phyloP scores from a whole-genome alignment of 2,329 filamentous ascomycete species.

The Geosmithia flava region DNA sequence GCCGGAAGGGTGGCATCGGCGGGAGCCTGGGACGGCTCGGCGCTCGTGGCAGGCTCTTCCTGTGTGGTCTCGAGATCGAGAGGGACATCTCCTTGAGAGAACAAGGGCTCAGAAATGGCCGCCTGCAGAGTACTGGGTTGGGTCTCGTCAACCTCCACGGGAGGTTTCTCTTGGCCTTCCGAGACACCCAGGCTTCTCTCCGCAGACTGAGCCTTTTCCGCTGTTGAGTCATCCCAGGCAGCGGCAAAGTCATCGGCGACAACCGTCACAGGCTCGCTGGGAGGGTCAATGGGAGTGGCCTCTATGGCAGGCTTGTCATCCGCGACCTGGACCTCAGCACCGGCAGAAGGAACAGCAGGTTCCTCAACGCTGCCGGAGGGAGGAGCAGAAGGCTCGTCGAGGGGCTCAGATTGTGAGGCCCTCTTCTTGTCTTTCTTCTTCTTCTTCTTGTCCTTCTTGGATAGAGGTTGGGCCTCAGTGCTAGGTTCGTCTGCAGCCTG shows the following conservation, averaged over 20 bases:
- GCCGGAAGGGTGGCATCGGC: conserved; percentile 5
- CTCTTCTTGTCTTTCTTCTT: conserved; percentile 7
- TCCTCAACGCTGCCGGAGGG: conserved; percentile 8
- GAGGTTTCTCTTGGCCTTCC: conserved; percentile 1
- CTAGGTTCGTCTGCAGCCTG: background rate
- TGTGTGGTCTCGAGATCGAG: conserved; percentile 12
- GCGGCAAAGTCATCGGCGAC: background rate
- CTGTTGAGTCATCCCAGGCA: conserved; percentile 1
- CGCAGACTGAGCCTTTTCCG: background rate
- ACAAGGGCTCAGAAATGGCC: conserved; percentile 16
- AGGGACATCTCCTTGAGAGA: conserved; percentile 15
- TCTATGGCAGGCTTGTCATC: background rate
- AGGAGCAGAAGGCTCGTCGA: conserved; percentile 10
- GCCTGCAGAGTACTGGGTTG: conserved; percentile 7
- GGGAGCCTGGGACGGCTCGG: conserved; percentile 10
- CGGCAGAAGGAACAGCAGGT: conserved; percentile 4
- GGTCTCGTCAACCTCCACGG: background rate
- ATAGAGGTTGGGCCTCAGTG: background rate
- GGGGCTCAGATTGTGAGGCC: background rate
- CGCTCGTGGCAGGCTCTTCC: conserved; percentile 4
- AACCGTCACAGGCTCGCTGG: background rate
- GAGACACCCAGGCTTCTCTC: background rate
- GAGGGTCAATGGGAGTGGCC: background rate
- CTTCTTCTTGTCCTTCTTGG: conserved; percentile 7
- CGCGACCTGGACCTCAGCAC: background rate